Evolutionary conservation across 108 stramenopile genomes (phyloP), one percentile per base, ranked within the genome.

Genomic region (Nitzschia palea): DNA sequence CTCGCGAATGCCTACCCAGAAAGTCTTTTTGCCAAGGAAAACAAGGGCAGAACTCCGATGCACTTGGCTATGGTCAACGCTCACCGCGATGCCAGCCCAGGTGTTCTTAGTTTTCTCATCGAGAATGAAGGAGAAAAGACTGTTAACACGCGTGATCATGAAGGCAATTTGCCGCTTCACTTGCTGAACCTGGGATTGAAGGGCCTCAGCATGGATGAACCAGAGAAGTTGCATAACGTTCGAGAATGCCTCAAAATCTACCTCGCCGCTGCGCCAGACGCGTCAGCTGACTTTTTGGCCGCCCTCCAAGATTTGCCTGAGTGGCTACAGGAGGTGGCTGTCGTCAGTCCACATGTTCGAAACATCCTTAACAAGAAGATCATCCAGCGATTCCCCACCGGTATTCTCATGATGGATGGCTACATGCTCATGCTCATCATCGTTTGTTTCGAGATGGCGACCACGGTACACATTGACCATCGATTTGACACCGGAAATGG

Each of bases 51-150:
- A 28, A 90, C 86, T 31, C 86, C 92, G 1, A 71, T 94, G 62
- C 92, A 94, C 59, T 80, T 90, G 62, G 88, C 87, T 63, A 90
- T 94, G 89, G 92, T 88, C 43, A 94, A 94, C 70, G 87, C 89
- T 14, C 87, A 90, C 30, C 83, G 87, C 5, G 82, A 83, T 47
- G 80, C 87, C 3, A 82, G 79, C 54, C 89, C 92, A 5, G 78
- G 71, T 2, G 87, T 89, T 15, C 77, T 90, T 18, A 55, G 69
- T 15, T 86, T 87, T 50, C 59, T 93, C 15, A 51, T 93, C 20
- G 82, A 87, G 33, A 51, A 70, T 37, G 53, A 55, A 3, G 72
- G 67, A 10, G 58, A 44, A 5, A 74, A 78, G 28, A 67, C 70
- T 28, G 74, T 89, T 59, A 87, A 94, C 62, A 54, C 67, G 0